These are phyloP conservation scores for Typha latifolia DNA, from an alignment of 176 grass and related monocot species.

Conservation along the genomic window DNA sequence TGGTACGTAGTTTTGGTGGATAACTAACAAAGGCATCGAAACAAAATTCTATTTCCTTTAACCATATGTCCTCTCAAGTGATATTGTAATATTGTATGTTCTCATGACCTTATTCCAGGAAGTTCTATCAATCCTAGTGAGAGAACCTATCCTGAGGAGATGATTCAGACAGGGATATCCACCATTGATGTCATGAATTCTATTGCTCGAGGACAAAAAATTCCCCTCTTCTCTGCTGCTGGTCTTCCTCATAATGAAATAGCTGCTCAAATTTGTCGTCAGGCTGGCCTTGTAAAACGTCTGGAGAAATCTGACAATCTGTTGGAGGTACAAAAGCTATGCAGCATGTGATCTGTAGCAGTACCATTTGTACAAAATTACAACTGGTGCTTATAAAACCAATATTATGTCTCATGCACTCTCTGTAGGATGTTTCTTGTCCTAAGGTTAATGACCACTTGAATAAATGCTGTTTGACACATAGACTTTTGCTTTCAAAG, in stretches of 20 bases:
- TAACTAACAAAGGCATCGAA: neutral
- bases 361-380: neutral
- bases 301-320: constrained; percentile 76
- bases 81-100: neutral
- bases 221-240: constrained; percentile 98
- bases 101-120: constrained; percentile 30
- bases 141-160: constrained; percentile 99
- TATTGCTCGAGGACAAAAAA: constrained; percentile 98
- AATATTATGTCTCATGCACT: neutral
- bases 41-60: neutral
- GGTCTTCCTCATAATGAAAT: constrained; percentile 99
- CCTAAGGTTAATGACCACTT: too few species aligned
- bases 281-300: constrained; percentile 93
- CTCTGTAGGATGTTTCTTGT: too few species aligned
- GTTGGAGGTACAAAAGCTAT: constrained; percentile 42
- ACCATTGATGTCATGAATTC: constrained; percentile 99
- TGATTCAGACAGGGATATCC: constrained; percentile 99
- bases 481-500: too few species aligned
- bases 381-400: neutral
- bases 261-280: constrained; percentile 98
- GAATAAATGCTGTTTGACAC: too few species aligned
- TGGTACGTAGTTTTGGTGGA: constrained; percentile 40
- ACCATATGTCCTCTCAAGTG: neutral
- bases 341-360: neutral
- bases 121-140: constrained; percentile 99